A percentile compares a stretch with the other conserved stretches of the same genome.
These are phyloP conservation scores for Auriculariales sp. DNA, from an alignment of 768 basidiomycete species.

Conservation along the genomic window DNA sequence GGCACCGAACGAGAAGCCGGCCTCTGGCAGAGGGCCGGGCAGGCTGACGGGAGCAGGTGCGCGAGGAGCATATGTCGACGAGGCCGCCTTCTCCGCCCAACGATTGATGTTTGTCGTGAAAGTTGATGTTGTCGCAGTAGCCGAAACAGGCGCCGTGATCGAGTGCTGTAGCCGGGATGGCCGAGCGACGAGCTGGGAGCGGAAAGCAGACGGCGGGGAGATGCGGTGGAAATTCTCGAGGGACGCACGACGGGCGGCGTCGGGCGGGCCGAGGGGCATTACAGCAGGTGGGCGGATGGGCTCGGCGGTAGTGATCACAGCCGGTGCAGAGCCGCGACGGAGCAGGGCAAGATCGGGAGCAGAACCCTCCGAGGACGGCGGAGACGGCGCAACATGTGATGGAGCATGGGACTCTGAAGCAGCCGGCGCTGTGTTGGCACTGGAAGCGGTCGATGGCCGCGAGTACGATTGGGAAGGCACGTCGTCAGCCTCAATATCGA, in stretches of 20 bases:
- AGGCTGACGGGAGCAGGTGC: neutral
- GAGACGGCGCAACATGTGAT: neutral
- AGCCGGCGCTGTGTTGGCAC: neutral
- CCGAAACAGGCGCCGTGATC: conserved; percentile 1
- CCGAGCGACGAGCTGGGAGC: conserved; percentile 1
- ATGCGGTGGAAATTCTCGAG: neutral
- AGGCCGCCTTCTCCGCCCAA: neutral
- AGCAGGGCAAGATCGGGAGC: conserved; percentile 4
- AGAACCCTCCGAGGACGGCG: neutral
- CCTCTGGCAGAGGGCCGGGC: conserved; percentile 8
- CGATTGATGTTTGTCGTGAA: conserved; percentile 1
- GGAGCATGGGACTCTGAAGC: neutral
- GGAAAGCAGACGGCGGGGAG: neutral
- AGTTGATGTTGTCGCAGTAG: conserved; percentile 2
- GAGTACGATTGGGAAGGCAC: neutral
- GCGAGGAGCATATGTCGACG: conserved; percentile 4
- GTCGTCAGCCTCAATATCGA: neutral
- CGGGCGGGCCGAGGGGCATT: neutral
- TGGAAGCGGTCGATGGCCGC: neutral
- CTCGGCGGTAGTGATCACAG: neutral
- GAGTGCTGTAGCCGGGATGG: neutral
- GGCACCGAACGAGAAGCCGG: conserved; percentile 9
- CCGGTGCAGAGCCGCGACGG: conserved; percentile 7
- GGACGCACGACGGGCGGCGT: neutral
- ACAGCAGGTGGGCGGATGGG: neutral